Evolutionary conservation across 2,329 filamentous ascomycete genomes (phyloP), one percentile per base, ranked within the genome.

Genomic region (Sporothrix phasma): DNA sequence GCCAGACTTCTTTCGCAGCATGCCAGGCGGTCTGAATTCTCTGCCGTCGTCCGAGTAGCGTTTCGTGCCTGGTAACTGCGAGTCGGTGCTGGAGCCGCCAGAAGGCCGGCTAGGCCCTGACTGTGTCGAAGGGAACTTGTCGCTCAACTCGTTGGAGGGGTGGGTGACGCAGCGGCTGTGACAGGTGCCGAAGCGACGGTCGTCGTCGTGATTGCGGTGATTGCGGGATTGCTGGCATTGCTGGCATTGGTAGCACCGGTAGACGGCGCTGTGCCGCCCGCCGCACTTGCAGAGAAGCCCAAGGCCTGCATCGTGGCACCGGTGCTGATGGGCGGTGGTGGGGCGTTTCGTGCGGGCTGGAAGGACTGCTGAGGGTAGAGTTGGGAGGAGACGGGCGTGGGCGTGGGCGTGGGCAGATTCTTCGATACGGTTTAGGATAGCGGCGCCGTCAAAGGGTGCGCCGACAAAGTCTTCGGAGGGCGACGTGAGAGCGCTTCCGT

Each of bases 1-100:
- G 65, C 90, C 91, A 61, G 89, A 89, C 79, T 95, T 96, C 79
- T 95, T 95, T 71, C 90, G 84, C 67, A 87, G 76, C 66, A 87
- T 79, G 66, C 77, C 76, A 3, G 80, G 77, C 17, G 80, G 78
- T 71, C 85, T 88, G 49, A 81, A 76, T 63, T 88, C 84, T 70
- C 83, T 85, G 66, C 78, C 80, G 76, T 96, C 90, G 75, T 94
- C 90, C 17, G 90, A 94, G 73, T 87, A 88, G 69, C 90, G 81
- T 76, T 94, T 91, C 46, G 85, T 80, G 67, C 79, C 81, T 51
- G 79, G 76, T 65, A 83, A 71, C 63, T 75, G 77, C 66, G 73
- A 77, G 64, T 84, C 82, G 64, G 72, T 31, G 17, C 39, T 13
- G 15, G 54, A 58, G 13, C 37, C 39, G 11, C 37, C 54, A 2